Conservation (phyloP, 2,329 filamentous ascomycete species). For the Penicillium sp. region DNA sequence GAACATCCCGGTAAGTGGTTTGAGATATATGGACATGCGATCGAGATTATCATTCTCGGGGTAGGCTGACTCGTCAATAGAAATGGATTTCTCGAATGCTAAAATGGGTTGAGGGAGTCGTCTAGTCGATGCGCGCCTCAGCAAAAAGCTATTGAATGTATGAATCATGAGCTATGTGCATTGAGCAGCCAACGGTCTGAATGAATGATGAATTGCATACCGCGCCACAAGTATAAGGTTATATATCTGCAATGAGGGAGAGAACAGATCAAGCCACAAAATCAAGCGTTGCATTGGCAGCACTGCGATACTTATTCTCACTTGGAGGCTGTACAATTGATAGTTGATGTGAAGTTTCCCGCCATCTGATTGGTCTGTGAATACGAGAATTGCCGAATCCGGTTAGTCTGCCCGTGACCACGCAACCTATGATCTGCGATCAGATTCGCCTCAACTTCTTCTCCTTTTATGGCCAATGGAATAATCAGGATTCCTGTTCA, state of each 20-base stretch:
- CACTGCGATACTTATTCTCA: too few relatives aligned
- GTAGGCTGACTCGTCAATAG: constrained; percentile 27
- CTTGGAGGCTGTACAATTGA: too few relatives aligned
- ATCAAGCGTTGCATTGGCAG: too few relatives aligned
- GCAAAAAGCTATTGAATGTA: constrained; percentile 13
- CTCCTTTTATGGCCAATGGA: neutral
- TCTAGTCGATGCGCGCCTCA: constrained; percentile 1
- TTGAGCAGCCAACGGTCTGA: constrained; percentile 4
- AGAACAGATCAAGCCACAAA: too few relatives aligned
- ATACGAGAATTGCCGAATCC: constrained; percentile 20
- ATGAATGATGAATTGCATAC: constrained; percentile 18
- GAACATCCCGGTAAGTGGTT: constrained; percentile 54
- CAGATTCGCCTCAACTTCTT: constrained; percentile 1
- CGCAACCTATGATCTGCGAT: constrained; percentile 1
- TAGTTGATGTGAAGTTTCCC: too few relatives aligned
- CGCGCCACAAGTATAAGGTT: too few relatives aligned
- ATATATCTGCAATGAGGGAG: too few relatives aligned
- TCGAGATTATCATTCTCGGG: too few relatives aligned
- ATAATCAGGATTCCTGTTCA: too few relatives aligned
- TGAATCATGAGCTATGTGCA: constrained; percentile 21
- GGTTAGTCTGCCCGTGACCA: constrained; percentile 14
- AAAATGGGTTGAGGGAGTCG: constrained; percentile 48
- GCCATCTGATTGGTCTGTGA: constrained; percentile 1
- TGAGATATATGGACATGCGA: too few relatives aligned
- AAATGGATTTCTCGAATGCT: constrained; percentile 64